phyloP scores from a whole-genome alignment of 345 rosid species.

The Gossypium turneri region DNA sequence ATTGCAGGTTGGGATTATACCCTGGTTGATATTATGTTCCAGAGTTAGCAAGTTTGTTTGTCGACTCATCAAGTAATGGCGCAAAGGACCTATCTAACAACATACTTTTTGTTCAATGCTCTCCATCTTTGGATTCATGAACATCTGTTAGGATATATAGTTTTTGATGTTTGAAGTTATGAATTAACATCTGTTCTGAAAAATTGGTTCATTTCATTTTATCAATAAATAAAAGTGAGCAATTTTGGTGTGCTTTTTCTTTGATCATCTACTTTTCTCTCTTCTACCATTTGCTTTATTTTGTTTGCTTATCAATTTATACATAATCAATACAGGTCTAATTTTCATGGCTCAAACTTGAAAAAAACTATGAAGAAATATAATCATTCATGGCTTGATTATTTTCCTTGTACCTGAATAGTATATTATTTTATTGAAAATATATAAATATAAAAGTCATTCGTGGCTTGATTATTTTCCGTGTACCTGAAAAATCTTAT shows the following conservation, averaged over 20 bases:
- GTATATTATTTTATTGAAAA: too few relatives aligned
- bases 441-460: too few relatives aligned
- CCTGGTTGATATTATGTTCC: slow-evolving; percentile 59
- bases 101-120: not conserved
- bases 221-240: not conserved
- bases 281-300: not conserved
- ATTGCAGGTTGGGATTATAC: slow-evolving; percentile 68
- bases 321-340: not conserved
- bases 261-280: not conserved
- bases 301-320: not conserved
- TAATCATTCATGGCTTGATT: too few relatives aligned
- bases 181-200: not conserved
- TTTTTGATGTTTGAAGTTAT: not conserved
- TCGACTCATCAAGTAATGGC: slow-evolving; percentile 21
- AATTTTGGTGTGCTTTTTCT: not conserved
- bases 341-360: not conserved
- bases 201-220: not conserved
- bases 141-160: not conserved
- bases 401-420: too few relatives aligned
- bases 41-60: slow-evolving; percentile 47
- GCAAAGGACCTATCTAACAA: not conserved
- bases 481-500: too few relatives aligned
- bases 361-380: too few relatives aligned
- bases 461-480: too few relatives aligned
- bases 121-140: not conserved